Evolutionary conservation across 2,329 filamentous ascomycete species (phyloP), one percentile per base, ranked within the genome.

Genomic region (Aureobasidium pullulans): DNA sequence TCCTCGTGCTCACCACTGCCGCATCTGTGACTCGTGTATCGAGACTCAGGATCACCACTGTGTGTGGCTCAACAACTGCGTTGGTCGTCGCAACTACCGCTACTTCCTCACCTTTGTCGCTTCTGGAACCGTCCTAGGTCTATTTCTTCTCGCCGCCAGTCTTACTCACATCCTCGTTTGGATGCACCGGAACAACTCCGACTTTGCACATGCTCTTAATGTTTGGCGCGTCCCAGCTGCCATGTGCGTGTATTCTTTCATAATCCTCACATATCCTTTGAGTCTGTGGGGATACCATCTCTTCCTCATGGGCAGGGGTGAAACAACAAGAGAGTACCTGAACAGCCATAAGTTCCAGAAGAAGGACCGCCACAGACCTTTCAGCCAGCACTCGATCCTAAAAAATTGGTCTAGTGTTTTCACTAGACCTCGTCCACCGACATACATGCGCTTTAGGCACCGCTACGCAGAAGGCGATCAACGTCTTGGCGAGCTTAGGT

Each of bases 41-140:
- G 94, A 99, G 73, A 96, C 91, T 0, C 90, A 96, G 66, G 94
- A 99, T 69, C 94, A 99, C 70, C 94, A 99, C 74, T 99, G 94
- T 69, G 92, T 97, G 15, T 99, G 94, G 94, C 83, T 99, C 64
- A 99, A 99, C 76, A 99, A 99, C 72, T 99, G 94, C 67, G 88
- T 99, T 52, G 94, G 94, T 44, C 87, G 93, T 65, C 89, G 94
- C 67, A 99, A 99, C 76, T 99, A 99, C 76, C 90, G 94, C 64
- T 97, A 93, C 73, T 99, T 99, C 75, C 96, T 97, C 72, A 83
- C 88, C 10, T 99, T 96, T 73, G 86, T 99, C 64, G 84, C 84
- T 57, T 85, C 87, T 13, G 85, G 84, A n/a, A 90, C 90, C 0
- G 65, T 96, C 36, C 80, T 96, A 16, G 82, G 86, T 0, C 69